Conservation (phyloP, 768 basidiomycete species). For the Psilocybe subaeruginosa region DNA sequence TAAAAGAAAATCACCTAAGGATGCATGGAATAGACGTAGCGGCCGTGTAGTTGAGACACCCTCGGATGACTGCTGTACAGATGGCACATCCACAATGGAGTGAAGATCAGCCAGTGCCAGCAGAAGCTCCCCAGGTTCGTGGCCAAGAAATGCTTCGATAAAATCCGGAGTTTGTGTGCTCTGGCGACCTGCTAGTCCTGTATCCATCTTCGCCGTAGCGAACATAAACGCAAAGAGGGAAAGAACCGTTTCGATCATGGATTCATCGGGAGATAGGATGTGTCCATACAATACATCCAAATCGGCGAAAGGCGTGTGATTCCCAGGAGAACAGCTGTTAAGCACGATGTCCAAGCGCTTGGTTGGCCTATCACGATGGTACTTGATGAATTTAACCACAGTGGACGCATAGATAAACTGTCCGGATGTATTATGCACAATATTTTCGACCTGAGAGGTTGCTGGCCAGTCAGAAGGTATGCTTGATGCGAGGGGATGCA, state of each 20-base stretch:
- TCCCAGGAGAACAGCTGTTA: not conserved
- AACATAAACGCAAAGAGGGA: conserved; percentile 1
- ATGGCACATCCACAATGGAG: not conserved
- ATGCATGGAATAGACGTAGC: conserved; percentile 1
- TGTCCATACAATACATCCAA: conserved; percentile 3
- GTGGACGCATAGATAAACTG: conserved; percentile 9
- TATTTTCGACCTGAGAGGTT: not conserved
- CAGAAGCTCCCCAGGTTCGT: not conserved
- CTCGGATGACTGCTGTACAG: not conserved
- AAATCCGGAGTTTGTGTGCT: not conserved
- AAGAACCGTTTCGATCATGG: not conserved
- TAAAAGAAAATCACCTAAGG: conserved; percentile 4
- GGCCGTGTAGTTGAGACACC: not conserved
- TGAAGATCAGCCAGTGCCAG: conserved; percentile 2
- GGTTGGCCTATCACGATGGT: not conserved
- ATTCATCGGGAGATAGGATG: not conserved
- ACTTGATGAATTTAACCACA: conserved; percentile 7
- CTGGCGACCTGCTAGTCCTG: not conserved
- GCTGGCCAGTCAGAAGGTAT: not conserved
- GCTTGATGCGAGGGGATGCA: not conserved
- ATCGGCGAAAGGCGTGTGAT: not conserved
- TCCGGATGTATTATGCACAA: conserved; percentile 2
- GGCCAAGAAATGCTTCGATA: not conserved
- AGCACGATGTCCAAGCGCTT: not conserved
- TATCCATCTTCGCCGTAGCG: not conserved